Conservation (phyloP, 768 basidiomycete species). For the Hypsizygus marmoreus region DNA sequence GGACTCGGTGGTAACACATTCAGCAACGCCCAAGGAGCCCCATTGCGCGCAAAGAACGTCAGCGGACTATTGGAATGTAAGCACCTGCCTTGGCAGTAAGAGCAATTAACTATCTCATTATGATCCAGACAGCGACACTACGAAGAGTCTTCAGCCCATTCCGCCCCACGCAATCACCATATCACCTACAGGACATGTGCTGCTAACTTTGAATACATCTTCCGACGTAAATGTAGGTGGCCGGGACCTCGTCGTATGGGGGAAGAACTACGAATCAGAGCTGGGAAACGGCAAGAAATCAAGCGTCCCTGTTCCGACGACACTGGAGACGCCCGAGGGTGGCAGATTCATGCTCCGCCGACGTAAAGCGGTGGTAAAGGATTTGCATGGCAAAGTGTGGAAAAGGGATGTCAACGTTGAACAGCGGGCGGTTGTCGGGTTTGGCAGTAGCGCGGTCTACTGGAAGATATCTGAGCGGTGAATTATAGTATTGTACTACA, state of each 20-base stretch:
- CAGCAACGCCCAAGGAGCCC: constrained; percentile 71
- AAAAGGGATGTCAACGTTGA: constrained; percentile 61
- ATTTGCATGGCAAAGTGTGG: constrained; percentile 63
- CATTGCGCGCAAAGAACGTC: constrained; percentile 73
- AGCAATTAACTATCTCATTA: constrained; percentile 5
- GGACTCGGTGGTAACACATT: constrained; percentile 70
- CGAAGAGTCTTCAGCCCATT: constrained; percentile 62
- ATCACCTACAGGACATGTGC: constrained; percentile 75
- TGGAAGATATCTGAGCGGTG: no score
- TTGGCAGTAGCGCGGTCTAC: constrained; percentile 65
- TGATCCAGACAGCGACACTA: constrained; percentile 68
- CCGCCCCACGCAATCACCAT: constrained; percentile 62
- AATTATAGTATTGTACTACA: not conserved
- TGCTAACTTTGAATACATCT: constrained; percentile 69
- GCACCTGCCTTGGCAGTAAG: constrained; percentile 25
- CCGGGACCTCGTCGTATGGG: constrained; percentile 73
- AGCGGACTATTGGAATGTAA: constrained; percentile 87
- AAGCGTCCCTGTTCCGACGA: constrained; percentile 55
- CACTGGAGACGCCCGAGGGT: constrained; percentile 52
- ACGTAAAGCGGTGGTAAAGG: constrained; percentile 54
- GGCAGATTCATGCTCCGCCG: constrained; percentile 60
- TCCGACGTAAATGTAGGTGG: constrained; percentile 52
- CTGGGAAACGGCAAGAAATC: constrained; percentile 74
- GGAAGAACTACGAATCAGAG: constrained; percentile 71
- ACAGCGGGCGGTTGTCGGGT: constrained; percentile 65